Evolutionary conservation across 1,284 basidiomycete genomes (phyloP), one percentile per base, ranked within the genome.

Genomic region (Melampsora americana): DNA sequence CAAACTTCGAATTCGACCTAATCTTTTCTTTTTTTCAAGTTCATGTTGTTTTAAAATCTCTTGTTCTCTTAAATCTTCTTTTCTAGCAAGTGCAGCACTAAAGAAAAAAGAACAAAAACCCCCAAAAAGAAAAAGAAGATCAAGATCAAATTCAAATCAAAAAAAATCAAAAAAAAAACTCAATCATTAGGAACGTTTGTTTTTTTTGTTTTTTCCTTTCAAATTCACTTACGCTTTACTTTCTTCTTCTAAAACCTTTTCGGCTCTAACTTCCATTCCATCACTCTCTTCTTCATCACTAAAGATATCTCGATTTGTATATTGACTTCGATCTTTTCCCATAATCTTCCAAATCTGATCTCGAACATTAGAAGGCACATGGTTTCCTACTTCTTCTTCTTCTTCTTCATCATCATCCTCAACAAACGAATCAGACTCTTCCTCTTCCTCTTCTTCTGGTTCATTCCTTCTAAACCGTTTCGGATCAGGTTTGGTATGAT

Each of bases 281-380:
- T 75, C 72, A 69, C 35, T 44, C 12, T 32, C 56, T 28, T 74
- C 71, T 5, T 62, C 69, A 66, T 74, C 71, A 32, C 64, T 66
- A 28, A 66, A 74, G 44, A 73, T 66, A 46, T 61, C 48, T 5
- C 56, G 56, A 1, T 50, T 64, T 4, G 72, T 68, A 68, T 75
- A 75, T 35, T 66, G 30, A 5, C 28, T 35, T 23, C 72, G 30
- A 42, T 75, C 59, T 50, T 75, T 75, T n/a, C 72, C 72, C 72
- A 75, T 75, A 39, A 75, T 75, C 32, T 75, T 62, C 72, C 72
- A 75, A 23, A 75, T 75, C 53, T 75, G 62, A 75, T 75, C 72
- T 44, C 72, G 26, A 18, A 75, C 39, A 11, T 32, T 16, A 16
- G 66, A 56, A 16, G 65, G 23, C 26, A 75, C 72, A 20, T 7